Conservation (phyloP, 331 rosid genomes). For the Prunus yedoensis region DNA sequence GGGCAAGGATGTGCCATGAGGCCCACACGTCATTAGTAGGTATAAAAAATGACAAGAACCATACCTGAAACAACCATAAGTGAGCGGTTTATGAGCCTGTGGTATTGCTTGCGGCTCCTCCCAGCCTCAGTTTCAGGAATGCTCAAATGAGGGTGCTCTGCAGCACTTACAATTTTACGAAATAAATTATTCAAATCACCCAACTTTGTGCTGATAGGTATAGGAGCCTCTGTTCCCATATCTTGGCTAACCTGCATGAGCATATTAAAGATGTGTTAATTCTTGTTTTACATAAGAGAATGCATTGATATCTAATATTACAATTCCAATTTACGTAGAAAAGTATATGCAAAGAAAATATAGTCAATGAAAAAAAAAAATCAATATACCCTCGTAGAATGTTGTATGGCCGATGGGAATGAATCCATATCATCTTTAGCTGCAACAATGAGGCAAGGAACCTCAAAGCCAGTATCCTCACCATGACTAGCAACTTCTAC, state of each 20-base stretch:
- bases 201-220: conserved; percentile 76
- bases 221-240: conserved; percentile 98
- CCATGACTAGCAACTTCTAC: conserved; percentile 91
- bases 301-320: neutral
- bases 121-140: conserved; percentile 99
- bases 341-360: neutral
- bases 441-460: conserved; percentile 98
- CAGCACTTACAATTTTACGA: conserved; percentile 73
- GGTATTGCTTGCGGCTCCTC: conserved; percentile 85
- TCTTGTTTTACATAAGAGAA: neutral
- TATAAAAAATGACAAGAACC: neutral
- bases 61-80: conserved; percentile 85
- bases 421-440: conserved; percentile 90
- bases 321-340: neutral
- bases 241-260: conserved; percentile 84
- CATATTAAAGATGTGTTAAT: neutral
- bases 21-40: neutral
- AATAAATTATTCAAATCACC: conserved; percentile 70
- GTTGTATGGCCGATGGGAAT: conserved; percentile 86
- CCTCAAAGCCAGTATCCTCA: conserved; percentile 92
- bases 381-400: conserved; percentile 73
- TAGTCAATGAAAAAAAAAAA: neutral
- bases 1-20: neutral
- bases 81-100: conserved; percentile 71
- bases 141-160: conserved; percentile 95